These are phyloP conservation scores for bread wheat (Triticum aestivum) DNA, from an alignment of 176 grass and related monocot genomes.

Conservation along the genomic window IWGSC_CS_RefSeq_v2.1 NC_057803.1:703632070-703632569, in stretches of 20 bases:
- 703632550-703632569: slow-evolving; percentile 54
- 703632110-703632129: neutral
- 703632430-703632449: slow-evolving; percentile 43
- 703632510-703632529: slow-evolving; percentile 56
- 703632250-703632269: neutral
- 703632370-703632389: slow-evolving; percentile 7
- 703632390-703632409: slow-evolving; percentile 5
- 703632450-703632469: slow-evolving; percentile 62
- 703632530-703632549: slow-evolving; percentile 56
- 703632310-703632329: slow-evolving; percentile 15
- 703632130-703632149: neutral
- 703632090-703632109: neutral
- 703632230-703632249: neutral
- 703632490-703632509: slow-evolving; percentile 65
- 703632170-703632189: no score
- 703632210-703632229: no score
- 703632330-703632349: neutral
- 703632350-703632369: slow-evolving; percentile 32
- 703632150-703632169: no score
- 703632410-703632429: slow-evolving; percentile 55
- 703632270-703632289: no score
- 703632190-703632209: no score
- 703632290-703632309: neutral
- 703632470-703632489: slow-evolving; percentile 76
- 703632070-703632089: neutral